Evolutionary conservation across 257 asterid genomes (phyloP).

Genomic region (Nicotiana undulata): DNA sequence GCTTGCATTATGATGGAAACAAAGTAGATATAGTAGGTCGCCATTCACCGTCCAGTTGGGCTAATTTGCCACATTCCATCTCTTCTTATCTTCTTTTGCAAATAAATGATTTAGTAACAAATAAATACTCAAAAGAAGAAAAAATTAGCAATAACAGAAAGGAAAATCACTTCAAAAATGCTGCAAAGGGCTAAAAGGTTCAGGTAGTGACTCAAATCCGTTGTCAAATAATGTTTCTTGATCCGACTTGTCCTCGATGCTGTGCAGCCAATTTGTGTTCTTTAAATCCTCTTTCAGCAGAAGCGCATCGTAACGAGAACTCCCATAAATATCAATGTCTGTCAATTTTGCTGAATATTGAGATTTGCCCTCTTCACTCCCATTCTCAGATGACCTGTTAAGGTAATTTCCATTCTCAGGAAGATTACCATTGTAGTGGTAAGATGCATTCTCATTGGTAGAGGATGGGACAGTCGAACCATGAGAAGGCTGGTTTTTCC

Average conservation of each 20-base stretch:
- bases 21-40: background rate
- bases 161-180: conserved; percentile 15
- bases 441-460: conserved; percentile 30
- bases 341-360: conserved; percentile 47
- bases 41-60: background rate
- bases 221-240: conserved; percentile 76
- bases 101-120: conserved; percentile 1
- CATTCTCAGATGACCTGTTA: conserved; percentile 46
- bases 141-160: conserved; percentile 14
- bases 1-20: background rate
- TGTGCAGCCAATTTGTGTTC: conserved; percentile 83
- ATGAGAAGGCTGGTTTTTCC: conserved; percentile 38
- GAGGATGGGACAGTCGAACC: conserved; percentile 27
- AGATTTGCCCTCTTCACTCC: conserved; percentile 51
- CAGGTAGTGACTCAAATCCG: conserved; percentile 86
- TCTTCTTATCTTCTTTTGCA: conserved; percentile 6
- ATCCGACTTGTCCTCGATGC: conserved; percentile 32
- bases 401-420: conserved; percentile 44
- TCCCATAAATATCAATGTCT: conserved; percentile 66
- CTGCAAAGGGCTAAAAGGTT: conserved; percentile 74
- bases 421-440: conserved; percentile 22
- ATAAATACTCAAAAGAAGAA: background rate
- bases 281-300: conserved; percentile 74
- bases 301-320: conserved; percentile 74
- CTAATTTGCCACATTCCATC: background rate